Evolutionary conservation across 805 yeast species (phyloP).

Genomic region (Ogataea henricii): DNA sequence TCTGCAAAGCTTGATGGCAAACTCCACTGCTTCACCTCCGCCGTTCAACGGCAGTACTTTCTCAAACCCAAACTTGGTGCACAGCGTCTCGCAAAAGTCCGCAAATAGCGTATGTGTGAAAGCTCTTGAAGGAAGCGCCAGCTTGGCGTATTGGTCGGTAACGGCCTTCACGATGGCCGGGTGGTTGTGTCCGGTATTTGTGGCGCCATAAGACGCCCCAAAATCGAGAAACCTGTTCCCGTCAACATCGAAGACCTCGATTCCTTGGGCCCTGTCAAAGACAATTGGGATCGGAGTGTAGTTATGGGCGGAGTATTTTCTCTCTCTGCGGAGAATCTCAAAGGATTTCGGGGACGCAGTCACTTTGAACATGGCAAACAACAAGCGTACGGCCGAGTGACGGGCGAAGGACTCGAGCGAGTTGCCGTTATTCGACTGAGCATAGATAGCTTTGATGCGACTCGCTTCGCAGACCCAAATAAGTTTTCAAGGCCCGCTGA

Average conservation of each 20-base stretch:
- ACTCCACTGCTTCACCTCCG: constrained; percentile 40
- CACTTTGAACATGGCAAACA: constrained; percentile 23
- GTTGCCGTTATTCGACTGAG: too few species aligned
- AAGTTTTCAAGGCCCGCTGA: too few species aligned
- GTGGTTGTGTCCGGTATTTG: constrained; percentile 33
- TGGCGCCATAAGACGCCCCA: constrained; percentile 32
- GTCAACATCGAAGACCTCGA: constrained; percentile 29
- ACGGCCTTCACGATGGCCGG: constrained; percentile 34
- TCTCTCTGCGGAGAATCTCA: constrained; percentile 20
- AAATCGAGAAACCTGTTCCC: constrained; percentile 30
- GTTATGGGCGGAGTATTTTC: constrained; percentile 30
- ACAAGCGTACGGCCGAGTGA: too few species aligned
- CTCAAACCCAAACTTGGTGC: constrained; percentile 31
- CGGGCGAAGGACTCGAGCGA: too few species aligned
- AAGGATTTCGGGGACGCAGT: constrained; percentile 22
- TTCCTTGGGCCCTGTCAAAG: constrained; percentile 25
- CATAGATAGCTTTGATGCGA: too few species aligned
- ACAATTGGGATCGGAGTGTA: constrained; percentile 34
- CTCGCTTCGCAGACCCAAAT: too few species aligned
- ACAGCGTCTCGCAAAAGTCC: constrained; percentile 28
- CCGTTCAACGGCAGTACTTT: constrained; percentile 36
- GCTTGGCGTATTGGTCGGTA: constrained; percentile 31
- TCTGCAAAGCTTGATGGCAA: constrained; percentile 40
- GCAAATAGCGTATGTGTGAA: constrained; percentile 29
- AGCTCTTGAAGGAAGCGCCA: constrained; percentile 35